Conservation (phyloP, 768 basidiomycete genomes). For the Tylopilus cervinicoccineus region DNA sequence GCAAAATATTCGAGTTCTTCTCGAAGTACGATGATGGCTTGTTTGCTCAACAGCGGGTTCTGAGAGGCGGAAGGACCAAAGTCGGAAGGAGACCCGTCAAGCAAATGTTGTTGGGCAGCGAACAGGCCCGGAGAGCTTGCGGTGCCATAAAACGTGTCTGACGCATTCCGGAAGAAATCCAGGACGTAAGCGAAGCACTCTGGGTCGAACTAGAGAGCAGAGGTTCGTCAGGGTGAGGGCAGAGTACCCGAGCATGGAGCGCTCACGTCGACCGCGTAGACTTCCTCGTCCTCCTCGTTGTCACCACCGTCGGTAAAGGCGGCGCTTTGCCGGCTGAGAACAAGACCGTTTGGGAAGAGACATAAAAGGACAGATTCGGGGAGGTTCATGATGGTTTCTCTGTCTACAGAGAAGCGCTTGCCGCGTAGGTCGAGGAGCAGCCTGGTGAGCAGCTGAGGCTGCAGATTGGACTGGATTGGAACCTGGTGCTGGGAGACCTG, state of each 20-base stretch:
- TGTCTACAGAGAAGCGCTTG: constrained; percentile 87
- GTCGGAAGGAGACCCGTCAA: constrained; percentile 58
- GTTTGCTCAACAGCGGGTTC: constrained; percentile 91
- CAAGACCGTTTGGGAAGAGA: constrained; percentile 95
- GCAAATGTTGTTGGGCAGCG: constrained; percentile 72
- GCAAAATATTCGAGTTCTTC: constrained; percentile 99
- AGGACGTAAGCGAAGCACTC: constrained; percentile 94
- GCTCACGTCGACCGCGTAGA: constrained; percentile 95
- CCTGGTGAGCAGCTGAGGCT: constrained; percentile 85
- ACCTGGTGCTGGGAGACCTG: constrained; percentile 50
- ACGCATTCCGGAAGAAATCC: constrained; percentile 84
- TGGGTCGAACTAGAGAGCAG: constrained; percentile 78
- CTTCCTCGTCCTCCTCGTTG: constrained; percentile 79
- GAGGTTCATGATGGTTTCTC: constrained; percentile 97
- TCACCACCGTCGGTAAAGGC: constrained; percentile 72
- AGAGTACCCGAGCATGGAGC: constrained; percentile 7
- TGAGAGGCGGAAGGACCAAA: constrained; percentile 65
- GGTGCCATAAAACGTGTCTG: constrained; percentile 90
- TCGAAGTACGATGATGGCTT: constrained; percentile 96
- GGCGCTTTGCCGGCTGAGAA: constrained; percentile 82
- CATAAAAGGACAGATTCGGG: constrained; percentile 96
- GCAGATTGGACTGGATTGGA: constrained; percentile 64
- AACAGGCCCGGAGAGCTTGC: constrained; percentile 67
- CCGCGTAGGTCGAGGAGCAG: constrained; percentile 92
- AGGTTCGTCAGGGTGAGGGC: constrained; percentile 1